phyloP scores from a whole-genome alignment of 2,329 filamentous ascomycete genomes.

The Aspergillus melleus region DNA sequence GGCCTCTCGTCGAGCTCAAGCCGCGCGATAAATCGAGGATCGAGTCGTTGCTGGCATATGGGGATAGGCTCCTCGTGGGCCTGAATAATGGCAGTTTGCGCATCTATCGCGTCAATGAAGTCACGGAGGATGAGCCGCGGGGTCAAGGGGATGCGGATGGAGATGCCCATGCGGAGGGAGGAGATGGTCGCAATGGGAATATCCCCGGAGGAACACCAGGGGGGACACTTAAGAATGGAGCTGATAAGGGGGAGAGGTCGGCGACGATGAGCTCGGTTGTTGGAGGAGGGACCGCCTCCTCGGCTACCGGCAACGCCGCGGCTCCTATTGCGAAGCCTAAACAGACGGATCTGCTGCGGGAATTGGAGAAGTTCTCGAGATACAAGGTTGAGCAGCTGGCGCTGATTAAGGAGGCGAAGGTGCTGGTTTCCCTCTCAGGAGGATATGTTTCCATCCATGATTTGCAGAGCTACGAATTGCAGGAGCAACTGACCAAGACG shows the following conservation, averaged over 20 bases:
- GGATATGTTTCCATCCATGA: slow-evolving; percentile 88
- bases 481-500: slow-evolving; percentile 77
- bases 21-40: slow-evolving; percentile 95
- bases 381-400: slow-evolving; percentile 90
- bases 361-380: slow-evolving; percentile 90
- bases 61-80: slow-evolving; percentile 88
- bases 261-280: slow-evolving; percentile 5
- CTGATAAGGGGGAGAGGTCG: slow-evolving; percentile 4
- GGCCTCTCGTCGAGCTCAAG: slow-evolving; percentile 94
- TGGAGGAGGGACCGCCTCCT: too few species aligned
- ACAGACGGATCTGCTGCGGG: slow-evolving; percentile 80
- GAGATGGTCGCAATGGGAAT: neutral
- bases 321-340: slow-evolving; percentile 38
- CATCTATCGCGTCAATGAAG: slow-evolving; percentile 86
- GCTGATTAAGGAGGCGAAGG: slow-evolving; percentile 91
- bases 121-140: slow-evolving; percentile 36
- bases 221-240: slow-evolving; percentile 15
- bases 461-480: slow-evolving; percentile 76
- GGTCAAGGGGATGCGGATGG: neutral
- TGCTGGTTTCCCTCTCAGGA: slow-evolving; percentile 87
- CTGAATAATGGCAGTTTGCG: slow-evolving; percentile 85
- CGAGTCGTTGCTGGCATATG: slow-evolving; percentile 90
- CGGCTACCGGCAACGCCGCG: too few species aligned
- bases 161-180: slow-evolving; percentile 16
- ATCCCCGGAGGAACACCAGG: slow-evolving; percentile 4